Conservation (phyloP, 2,329 filamentous ascomycete species). For the Coniosporium tulheliwenetii region DNA sequence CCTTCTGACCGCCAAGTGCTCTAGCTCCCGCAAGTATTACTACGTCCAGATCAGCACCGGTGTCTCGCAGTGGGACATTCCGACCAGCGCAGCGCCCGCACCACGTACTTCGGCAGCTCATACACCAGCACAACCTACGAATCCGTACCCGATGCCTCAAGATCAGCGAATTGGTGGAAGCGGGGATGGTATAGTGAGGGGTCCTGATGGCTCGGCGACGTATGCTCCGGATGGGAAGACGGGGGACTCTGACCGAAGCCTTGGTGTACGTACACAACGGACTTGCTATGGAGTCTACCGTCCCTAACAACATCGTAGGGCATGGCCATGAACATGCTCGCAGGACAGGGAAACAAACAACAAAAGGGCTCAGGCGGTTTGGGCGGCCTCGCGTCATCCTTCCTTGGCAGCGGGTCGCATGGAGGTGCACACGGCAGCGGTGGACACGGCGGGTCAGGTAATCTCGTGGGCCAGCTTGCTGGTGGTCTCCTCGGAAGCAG, state of each 20-base stretch:
- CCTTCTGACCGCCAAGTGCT: neutral
- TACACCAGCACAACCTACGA: slow-evolving; percentile 17
- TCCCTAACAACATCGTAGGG: slow-evolving; percentile 2
- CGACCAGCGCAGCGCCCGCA: slow-evolving; percentile 20
- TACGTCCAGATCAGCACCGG: slow-evolving; percentile 25
- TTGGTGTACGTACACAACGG: slow-evolving; percentile 7
- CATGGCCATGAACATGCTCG: slow-evolving; percentile 10
- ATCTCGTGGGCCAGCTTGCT: slow-evolving; percentile 9
- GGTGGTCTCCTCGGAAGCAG: slow-evolving; percentile 7
- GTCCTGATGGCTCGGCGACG: slow-evolving; percentile 9
- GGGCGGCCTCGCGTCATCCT: slow-evolving; percentile 1
- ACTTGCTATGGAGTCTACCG: no score
- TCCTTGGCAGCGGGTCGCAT: slow-evolving; percentile 1
- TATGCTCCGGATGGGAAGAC: slow-evolving; percentile 9
- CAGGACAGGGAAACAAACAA: slow-evolving; percentile 8
- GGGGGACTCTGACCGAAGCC: slow-evolving; percentile 3
- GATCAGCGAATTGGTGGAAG: slow-evolving; percentile 9
- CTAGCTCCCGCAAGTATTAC: slow-evolving; percentile 24
- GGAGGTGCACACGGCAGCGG: slow-evolving; percentile 3
- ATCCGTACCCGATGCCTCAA: slow-evolving; percentile 16
- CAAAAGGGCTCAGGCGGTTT: neutral
- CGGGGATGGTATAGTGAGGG: slow-evolving; percentile 9
- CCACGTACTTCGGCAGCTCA: slow-evolving; percentile 18
- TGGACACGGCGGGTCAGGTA: slow-evolving; percentile 4
- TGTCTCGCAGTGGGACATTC: slow-evolving; percentile 23